Evolutionary conservation across 73 alveolate species (phyloP).

Genomic region (Symbiodinium pilosum): DNA sequence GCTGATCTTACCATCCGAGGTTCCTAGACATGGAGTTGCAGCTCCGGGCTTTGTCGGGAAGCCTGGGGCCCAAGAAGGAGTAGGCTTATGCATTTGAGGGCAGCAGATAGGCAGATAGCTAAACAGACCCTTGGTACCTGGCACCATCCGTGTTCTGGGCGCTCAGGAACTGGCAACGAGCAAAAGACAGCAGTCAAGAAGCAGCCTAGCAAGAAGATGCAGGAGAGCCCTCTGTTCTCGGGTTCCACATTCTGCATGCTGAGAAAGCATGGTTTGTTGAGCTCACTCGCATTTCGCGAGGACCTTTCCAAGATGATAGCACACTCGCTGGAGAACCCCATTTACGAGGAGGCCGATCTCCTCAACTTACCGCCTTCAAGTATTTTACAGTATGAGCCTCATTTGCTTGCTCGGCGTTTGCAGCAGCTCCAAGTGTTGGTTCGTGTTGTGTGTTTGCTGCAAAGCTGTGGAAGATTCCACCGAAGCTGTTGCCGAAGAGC

Average conservation of each 20-base stretch:
- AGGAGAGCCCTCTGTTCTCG: slow-evolving; percentile 6
- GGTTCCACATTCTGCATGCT: not conserved
- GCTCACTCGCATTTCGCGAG: slow-evolving; percentile 13
- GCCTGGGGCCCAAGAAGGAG: not conserved
- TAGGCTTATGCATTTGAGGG: no score
- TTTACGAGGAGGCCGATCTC: slow-evolving; percentile 82
- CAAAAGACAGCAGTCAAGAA: slow-evolving; percentile 31
- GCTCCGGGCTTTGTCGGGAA: slow-evolving; percentile 48
- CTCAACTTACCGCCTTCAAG: no score
- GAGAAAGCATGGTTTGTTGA: not conserved
- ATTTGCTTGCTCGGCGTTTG: no score
- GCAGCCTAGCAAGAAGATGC: slow-evolving; percentile 93
- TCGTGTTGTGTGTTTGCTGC: no score
- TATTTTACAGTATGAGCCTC: no score
- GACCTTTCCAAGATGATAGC: slow-evolving; percentile 66
- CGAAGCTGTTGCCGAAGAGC: no score
- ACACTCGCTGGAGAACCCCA: slow-evolving; percentile 80
- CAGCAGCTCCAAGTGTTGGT: no score
- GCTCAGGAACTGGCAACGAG: slow-evolving; percentile 58
- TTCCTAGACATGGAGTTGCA: slow-evolving; percentile 84
- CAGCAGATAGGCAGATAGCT: no score
- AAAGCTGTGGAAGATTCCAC: no score
- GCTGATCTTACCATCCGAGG: slow-evolving; percentile 2
- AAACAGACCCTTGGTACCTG: no score
- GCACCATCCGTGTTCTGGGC: no score